phyloP scores from a whole-genome alignment of 106 monocot species.

The Dendrobium nobile region DNA sequence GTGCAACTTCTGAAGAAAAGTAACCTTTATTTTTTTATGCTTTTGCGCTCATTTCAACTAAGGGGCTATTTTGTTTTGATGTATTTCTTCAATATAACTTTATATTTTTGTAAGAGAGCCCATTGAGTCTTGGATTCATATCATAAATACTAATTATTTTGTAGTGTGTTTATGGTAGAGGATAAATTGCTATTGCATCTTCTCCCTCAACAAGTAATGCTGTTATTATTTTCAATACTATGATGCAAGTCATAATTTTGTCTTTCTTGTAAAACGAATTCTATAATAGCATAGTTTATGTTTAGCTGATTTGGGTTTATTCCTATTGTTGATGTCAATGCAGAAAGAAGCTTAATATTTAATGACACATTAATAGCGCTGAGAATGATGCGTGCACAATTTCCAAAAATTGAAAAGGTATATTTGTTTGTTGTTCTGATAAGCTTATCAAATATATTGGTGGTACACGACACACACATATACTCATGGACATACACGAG shows the following conservation, averaged over 20 bases:
- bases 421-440: not conserved
- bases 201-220: not conserved
- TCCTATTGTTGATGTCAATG: slow-evolving; percentile 7
- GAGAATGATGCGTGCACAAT: slow-evolving; percentile 79
- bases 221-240: not conserved
- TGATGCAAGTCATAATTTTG: not conserved
- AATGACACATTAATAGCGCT: slow-evolving; percentile 72
- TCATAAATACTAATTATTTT: not conserved
- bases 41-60: not conserved
- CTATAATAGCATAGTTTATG: not conserved
- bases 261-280: not conserved
- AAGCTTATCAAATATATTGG: not conserved
- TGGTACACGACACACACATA: not conserved
- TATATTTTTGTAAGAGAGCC: not conserved
- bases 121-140: not conserved
- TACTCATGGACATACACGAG: too few species aligned
- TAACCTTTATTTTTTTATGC: not conserved
- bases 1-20: not conserved
- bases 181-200: not conserved
- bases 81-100: not conserved
- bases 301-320: not conserved
- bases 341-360: slow-evolving; percentile 55
- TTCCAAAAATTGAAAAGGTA: slow-evolving; percentile 71
- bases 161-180: not conserved
- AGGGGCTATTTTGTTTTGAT: not conserved